A percentile compares a stretch with the other conserved stretches of the same genome.
phyloP scores from a whole-genome alignment of 371 early-diverging fungal genomes.

The Apophysomyces variabilis region DNA sequence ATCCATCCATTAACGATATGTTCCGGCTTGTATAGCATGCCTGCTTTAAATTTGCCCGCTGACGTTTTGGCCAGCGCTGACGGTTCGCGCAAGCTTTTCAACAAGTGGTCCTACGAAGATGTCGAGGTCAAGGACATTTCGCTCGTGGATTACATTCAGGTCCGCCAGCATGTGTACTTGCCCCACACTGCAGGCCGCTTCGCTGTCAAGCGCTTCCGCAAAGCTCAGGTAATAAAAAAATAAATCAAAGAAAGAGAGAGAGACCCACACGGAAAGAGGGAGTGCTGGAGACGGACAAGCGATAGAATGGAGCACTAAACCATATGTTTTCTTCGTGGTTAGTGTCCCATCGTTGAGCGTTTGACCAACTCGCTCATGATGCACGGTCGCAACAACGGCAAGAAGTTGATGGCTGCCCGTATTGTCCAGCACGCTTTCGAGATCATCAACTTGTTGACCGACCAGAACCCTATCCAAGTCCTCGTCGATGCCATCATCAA shows the following conservation, averaged over 20 bases:
- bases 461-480: slow-evolving; percentile 99
- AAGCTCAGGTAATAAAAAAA: slow-evolving; percentile 79
- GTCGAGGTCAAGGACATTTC: slow-evolving; percentile 96
- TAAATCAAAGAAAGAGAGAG: neutral
- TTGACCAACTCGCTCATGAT: slow-evolving; percentile 99
- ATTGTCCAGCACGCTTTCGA: slow-evolving; percentile 99
- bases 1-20: slow-evolving; percentile 8
- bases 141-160: slow-evolving; percentile 94
- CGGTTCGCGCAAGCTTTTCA: slow-evolving; percentile 81
- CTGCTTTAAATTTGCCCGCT: slow-evolving; percentile 70
- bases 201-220: slow-evolving; percentile 97
- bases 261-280: too few relatives aligned
- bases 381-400: slow-evolving; percentile 99
- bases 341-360: slow-evolving; percentile 99
- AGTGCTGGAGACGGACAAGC: too few relatives aligned
- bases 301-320: neutral
- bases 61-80: slow-evolving; percentile 66
- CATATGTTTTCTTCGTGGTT: neutral
- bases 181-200: slow-evolving; percentile 99
- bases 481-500: slow-evolving; percentile 99
- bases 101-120: slow-evolving; percentile 96
- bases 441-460: slow-evolving; percentile 99
- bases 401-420: slow-evolving; percentile 99
- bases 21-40: slow-evolving; percentile 41
- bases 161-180: slow-evolving; percentile 94